Evolutionary conservation across 306 rosid species (phyloP).

Genomic region (Alnus glutinosa): DNA sequence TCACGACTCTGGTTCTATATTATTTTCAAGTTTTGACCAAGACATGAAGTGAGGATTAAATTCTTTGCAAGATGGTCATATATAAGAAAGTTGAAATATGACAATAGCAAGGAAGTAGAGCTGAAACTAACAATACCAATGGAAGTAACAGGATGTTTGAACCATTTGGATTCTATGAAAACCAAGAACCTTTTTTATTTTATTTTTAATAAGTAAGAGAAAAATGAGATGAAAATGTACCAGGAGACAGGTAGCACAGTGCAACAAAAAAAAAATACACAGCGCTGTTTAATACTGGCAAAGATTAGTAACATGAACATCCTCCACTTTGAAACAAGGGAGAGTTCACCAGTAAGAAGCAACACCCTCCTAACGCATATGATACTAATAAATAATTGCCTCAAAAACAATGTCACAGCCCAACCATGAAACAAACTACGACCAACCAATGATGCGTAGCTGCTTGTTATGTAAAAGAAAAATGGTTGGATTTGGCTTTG

Average conservation of each 20-base stretch:
- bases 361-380: slow-evolving; percentile 14
- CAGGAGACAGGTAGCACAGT: slow-evolving; percentile 90
- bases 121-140: neutral
- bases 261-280: slow-evolving; percentile 36
- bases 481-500: slow-evolving; percentile 29
- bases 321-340: slow-evolving; percentile 38
- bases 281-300: slow-evolving; percentile 75
- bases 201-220: neutral
- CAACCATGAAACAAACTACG: slow-evolving; percentile 44
- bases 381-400: neutral
- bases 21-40: neutral
- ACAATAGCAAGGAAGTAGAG: neutral
- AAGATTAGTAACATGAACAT: slow-evolving; percentile 63
- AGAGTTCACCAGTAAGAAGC: slow-evolving; percentile 86
- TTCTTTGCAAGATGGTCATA: neutral
- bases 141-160: neutral
- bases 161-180: neutral
- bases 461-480: neutral
- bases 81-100: neutral
- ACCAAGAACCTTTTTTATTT: neutral
- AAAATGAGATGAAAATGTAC: slow-evolving; percentile 32
- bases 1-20: neutral
- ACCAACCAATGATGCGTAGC: slow-evolving; percentile 16
- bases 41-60: neutral
- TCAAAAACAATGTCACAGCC: slow-evolving; percentile 32